Conservation (phyloP, 2,329 filamentous ascomycete genomes). For the Exophiala sp. region DNA sequence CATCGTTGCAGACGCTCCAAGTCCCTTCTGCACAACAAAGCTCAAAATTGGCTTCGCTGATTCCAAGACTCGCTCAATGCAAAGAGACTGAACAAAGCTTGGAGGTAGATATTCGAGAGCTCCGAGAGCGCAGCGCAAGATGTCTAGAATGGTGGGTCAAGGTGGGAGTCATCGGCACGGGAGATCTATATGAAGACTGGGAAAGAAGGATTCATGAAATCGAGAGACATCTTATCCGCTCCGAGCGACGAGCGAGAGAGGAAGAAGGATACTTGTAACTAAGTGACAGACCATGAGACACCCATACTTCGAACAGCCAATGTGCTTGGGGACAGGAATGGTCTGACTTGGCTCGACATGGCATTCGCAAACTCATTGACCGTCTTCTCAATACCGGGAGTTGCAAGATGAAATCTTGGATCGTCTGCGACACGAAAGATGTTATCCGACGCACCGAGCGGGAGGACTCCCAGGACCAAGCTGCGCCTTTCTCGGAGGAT, state of each 20-base stretch:
- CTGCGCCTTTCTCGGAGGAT: neutral
- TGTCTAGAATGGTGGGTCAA: conserved; percentile 68
- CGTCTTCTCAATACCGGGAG: neutral
- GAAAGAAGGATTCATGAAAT: conserved; percentile 61
- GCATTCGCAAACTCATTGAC: neutral
- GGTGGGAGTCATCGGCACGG: conserved; percentile 60
- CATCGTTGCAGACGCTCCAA: conserved; percentile 44
- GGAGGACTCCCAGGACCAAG: neutral
- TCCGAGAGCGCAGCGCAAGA: conserved; percentile 41
- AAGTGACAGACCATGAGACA: conserved; percentile 12
- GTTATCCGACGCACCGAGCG: neutral
- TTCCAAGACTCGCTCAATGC: conserved; percentile 39
- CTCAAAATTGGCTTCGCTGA: conserved; percentile 38
- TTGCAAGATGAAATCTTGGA: neutral
- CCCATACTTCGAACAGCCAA: neutral
- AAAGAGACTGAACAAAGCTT: conserved; percentile 37
- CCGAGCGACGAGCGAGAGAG: conserved; percentile 48
- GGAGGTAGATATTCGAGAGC: conserved; percentile 36
- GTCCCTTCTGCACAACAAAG: conserved; percentile 41
- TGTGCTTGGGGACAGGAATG: neutral
- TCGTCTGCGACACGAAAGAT: neutral
- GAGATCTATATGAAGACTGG: conserved; percentile 63
- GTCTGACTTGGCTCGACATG: conserved; percentile 1
- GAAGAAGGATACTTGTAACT: conserved; percentile 43
- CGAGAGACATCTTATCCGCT: conserved; percentile 60